Percentiles rank a stretch among this genome's conserved stretches.
phyloP scores from a whole-genome alignment of 495 filamentous ascomycete genomes.

The Collariella sp. region DNA sequence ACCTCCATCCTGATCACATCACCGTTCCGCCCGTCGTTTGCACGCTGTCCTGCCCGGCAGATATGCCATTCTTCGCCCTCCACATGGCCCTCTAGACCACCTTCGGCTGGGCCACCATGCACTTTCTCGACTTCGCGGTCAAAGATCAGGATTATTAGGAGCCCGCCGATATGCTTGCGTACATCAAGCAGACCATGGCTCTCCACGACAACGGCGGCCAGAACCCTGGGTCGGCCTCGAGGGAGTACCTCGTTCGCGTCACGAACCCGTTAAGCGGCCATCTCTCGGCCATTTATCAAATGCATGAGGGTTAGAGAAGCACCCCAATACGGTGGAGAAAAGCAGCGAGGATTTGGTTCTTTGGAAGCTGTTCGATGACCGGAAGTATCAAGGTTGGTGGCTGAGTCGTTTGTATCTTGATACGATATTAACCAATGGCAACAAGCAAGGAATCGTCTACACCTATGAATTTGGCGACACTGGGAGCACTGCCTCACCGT shows the following conservation, averaged over 20 bases:
- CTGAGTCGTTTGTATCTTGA: not conserved
- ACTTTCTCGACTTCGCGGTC: slow-evolving; percentile 20
- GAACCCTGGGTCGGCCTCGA: no score
- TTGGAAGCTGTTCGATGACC: slow-evolving; percentile 18
- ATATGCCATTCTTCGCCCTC: slow-evolving; percentile 22
- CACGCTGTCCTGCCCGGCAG: slow-evolving; percentile 29
- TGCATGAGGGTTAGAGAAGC: slow-evolving; percentile 15
- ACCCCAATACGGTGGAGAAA: slow-evolving; percentile 20
- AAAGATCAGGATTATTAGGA: slow-evolving; percentile 6
- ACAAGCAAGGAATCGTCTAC: slow-evolving; percentile 13
- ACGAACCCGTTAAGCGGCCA: not conserved
- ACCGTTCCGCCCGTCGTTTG: slow-evolving; percentile 23
- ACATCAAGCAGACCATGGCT: no score
- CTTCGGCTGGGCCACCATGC: slow-evolving; percentile 26
- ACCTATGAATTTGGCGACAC: slow-evolving; percentile 29
- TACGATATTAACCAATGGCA: no score
- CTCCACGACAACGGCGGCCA: no score
- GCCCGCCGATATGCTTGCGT: not conserved
- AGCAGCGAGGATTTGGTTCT: slow-evolving; percentile 2
- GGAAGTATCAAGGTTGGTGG: slow-evolving; percentile 12
- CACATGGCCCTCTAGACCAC: slow-evolving; percentile 27
- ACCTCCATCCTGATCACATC: slow-evolving; percentile 19
- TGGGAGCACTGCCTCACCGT: slow-evolving; percentile 23
- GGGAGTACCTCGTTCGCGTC: slow-evolving; percentile 11
- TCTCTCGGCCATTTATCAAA: not conserved